Base-by-base conservation (phyloP, 306 rosid genomes). In the Sindora glabra region DNA sequence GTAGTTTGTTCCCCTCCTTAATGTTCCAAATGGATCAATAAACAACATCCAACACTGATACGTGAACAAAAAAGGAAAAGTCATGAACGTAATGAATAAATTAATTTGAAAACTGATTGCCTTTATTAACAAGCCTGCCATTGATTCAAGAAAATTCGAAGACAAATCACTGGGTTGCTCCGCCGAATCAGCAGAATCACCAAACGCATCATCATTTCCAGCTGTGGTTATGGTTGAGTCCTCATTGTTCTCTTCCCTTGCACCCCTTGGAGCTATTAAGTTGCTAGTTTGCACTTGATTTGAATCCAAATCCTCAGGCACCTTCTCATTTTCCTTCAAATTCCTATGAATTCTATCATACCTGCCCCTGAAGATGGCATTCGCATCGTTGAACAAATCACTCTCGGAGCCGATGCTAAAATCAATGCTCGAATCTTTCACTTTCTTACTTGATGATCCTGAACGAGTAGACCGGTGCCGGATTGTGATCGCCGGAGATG, bases 71-170 rank as follows among this genome's bases (percentile, higher is more conserved):
- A 73, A 4, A 16, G 97, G 97, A 50, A 67, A 77, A 25, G 76
- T 78, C 1, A 75, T 12, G 34, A 77, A 76, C 65, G 57, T 44
- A 46, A 78, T 12, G 17, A 90, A 61, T 58, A 84, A 26, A 29
- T 77, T 76, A 29, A 87, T 59, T 47, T 84, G 94, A 41, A 78
- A 54, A 46, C 61, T 81, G 50, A 86, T 67, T 59, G 81, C 79
- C 50, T 80, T 86, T 34, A 84, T 65, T 24, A 81, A 62, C 61
- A 90, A 48, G 18, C 76, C 84, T n/a, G 77, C 76, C 36, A 77
- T 5, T 12, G 52, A 69, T 32, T 74, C 58, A 8, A 84, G 86
- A 8, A 68, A 10, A 67, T 77, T 76, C 24, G 67, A 70, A 10
- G 81, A 72, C 9, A 82, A 59, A 57, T 64, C 83, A 13, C 63